Evolutionary conservation across 164 flowering plant genomes (phyloP).

Genomic region (Vitis rotundifolia): DNA sequence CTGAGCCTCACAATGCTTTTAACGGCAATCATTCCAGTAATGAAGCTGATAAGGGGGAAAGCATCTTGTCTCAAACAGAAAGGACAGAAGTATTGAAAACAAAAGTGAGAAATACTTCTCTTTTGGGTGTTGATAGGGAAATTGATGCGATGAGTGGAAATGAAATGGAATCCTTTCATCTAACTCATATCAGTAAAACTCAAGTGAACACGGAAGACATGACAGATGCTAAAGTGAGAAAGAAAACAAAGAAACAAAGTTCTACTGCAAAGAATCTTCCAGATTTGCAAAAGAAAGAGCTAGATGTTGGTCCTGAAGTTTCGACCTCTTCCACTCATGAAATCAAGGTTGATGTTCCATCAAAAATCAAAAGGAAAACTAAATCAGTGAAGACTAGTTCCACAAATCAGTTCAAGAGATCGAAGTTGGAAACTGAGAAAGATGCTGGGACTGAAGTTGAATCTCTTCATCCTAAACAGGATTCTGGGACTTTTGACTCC

Average conservation of each 20-base stretch:
- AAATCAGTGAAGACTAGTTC: conserved; percentile 17
- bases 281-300: conserved; percentile 16
- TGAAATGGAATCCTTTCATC: conserved; percentile 19
- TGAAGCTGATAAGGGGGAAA: conserved; percentile 13
- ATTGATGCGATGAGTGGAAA: conserved; percentile 15
- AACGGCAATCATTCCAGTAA: conserved; percentile 9
- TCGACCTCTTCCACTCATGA: conserved; percentile 13
- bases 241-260: conserved; percentile 27
- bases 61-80: conserved; percentile 7
- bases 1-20: conserved; percentile 13
- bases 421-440: conserved; percentile 1
- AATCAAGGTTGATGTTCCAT: conserved; percentile 12
- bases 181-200: conserved; percentile 11
- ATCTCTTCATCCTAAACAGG: conserved; percentile 1
- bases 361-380: conserved; percentile 20
- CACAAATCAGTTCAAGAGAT: conserved; percentile 8
- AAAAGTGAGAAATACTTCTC: conserved; percentile 2
- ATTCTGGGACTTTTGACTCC: neutral
- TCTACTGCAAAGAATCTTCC: conserved; percentile 16
- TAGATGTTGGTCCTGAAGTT: conserved; percentile 13
- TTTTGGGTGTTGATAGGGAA: conserved; percentile 13
- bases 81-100: conserved; percentile 9
- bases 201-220: conserved; percentile 15
- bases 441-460: conserved; percentile 8
- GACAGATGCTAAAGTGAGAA: conserved; percentile 20